These are phyloP conservation scores for Agaricus blazei DNA, from an alignment of 768 basidiomycete genomes.

Conservation along the genomic window DNA sequence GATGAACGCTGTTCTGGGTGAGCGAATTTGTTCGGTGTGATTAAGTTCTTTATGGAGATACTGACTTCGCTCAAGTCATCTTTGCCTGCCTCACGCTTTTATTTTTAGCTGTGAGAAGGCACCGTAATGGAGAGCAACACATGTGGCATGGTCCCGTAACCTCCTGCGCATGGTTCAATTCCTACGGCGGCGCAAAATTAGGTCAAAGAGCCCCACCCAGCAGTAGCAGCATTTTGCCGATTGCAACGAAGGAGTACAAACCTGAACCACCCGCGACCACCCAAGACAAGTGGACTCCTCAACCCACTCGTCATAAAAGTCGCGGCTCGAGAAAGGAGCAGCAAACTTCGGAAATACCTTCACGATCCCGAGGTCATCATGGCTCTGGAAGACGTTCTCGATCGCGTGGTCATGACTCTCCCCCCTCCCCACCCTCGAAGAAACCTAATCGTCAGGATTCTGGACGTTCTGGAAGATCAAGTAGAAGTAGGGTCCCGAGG, in stretches of 20 bases:
- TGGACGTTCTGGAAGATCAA: slow-evolving; percentile 20
- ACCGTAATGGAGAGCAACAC: slow-evolving; percentile 39
- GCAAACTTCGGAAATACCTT: slow-evolving; percentile 8
- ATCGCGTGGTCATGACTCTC: background rate
- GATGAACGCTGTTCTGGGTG: slow-evolving; percentile 70
- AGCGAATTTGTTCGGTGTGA: slow-evolving; percentile 19
- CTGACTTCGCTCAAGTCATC: slow-evolving; percentile 25
- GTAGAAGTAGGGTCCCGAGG: slow-evolving; percentile 27
- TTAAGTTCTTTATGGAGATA: background rate
- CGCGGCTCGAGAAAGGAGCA: slow-evolving; percentile 19
- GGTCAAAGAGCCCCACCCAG: slow-evolving; percentile 30
- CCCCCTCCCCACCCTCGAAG: slow-evolving; percentile 9
- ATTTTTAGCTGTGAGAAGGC: slow-evolving; percentile 36
- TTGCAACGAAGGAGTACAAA: slow-evolving; percentile 17
- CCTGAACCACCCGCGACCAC: slow-evolving; percentile 16
- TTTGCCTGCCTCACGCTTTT: slow-evolving; percentile 31
- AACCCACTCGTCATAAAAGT: slow-evolving; percentile 24
- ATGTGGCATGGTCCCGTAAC: slow-evolving; percentile 75
- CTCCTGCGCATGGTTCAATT: slow-evolving; percentile 66
- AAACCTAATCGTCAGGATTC: slow-evolving; percentile 25
- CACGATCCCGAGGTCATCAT: background rate
- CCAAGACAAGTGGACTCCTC: slow-evolving; percentile 14
- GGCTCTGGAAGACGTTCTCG: background rate
- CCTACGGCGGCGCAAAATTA: slow-evolving; percentile 36
- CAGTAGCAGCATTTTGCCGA: slow-evolving; percentile 33